These are phyloP conservation scores for Flaveria bidentis DNA, from an alignment of 129 eudicot species.

Conservation along the genomic window DNA sequence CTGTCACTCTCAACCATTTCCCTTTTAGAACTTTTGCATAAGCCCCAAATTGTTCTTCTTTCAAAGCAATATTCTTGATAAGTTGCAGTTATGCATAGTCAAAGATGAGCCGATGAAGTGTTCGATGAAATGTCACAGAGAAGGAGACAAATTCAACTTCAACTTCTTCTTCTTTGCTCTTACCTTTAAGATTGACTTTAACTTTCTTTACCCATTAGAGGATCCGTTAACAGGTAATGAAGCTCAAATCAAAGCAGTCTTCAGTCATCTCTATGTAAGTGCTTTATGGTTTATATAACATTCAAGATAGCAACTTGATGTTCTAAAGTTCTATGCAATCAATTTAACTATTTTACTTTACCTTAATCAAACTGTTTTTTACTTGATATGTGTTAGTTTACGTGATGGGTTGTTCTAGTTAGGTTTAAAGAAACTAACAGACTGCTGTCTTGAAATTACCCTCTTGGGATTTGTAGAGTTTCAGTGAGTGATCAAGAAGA, in stretches of 20 bases:
- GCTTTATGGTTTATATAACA: not conserved
- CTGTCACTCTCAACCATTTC: not conserved
- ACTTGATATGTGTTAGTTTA: not conserved
- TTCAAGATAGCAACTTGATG: not conserved
- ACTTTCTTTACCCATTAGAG: not conserved
- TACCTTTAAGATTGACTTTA: not conserved
- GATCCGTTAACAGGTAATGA: not conserved
- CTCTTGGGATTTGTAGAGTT: not conserved
- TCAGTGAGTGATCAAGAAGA: not conserved
- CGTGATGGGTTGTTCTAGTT: not conserved
- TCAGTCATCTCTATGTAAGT: constrained; percentile 14
- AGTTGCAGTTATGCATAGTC: not conserved
- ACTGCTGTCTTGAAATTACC: no score
- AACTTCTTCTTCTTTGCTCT: not conserved
- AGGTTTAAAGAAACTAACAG: not conserved
- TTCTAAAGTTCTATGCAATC: not conserved
- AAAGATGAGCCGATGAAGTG: constrained; percentile 2
- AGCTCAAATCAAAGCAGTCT: not conserved
- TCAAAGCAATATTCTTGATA: constrained; percentile 10
- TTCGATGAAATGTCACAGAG: constrained; percentile 17
- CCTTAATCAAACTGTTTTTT: no score
- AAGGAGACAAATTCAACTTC: not conserved
- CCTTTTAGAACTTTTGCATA: constrained; percentile 1
- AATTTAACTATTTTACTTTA: not conserved
- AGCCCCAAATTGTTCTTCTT: not conserved